These are phyloP conservation scores for Chenopodium album DNA, from an alignment of 148 eudicot species.

Conservation along the genomic window DNA sequence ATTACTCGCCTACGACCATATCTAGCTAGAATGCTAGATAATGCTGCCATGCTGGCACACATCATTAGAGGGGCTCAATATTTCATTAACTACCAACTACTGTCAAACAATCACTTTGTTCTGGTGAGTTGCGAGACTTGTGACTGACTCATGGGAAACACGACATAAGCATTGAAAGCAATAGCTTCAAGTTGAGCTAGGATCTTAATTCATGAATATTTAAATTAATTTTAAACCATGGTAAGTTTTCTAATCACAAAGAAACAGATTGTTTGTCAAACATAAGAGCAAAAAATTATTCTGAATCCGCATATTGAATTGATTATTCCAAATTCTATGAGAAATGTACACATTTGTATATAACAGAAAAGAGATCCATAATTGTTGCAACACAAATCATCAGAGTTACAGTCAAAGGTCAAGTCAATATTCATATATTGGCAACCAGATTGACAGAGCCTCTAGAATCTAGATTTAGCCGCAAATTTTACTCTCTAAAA, in stretches of 20 bases:
- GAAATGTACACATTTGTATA: no score
- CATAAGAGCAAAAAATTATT: not conserved
- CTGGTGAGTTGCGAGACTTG: no score
- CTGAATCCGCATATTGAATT: not conserved
- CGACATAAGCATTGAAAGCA: not conserved
- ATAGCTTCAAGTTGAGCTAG: not conserved
- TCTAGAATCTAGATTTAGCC: not conserved
- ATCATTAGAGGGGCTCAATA: not conserved
- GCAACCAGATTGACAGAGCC: not conserved
- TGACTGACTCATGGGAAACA: no score
- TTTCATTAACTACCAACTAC: no score
- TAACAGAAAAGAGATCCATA: not conserved
- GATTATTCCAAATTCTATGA: no score
- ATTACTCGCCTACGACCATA: not conserved
- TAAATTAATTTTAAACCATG: no score
- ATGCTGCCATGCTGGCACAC: not conserved
- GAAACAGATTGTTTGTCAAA: not conserved
- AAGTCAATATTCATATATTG: not conserved
- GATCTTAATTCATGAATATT: not conserved
- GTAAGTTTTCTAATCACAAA: not conserved
- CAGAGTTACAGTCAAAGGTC: not conserved
- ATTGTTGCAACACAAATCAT: no score
- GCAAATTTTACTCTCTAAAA: not conserved
- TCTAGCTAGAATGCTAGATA: not conserved
- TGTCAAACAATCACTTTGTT: no score